Evolutionary conservation across 179 eudicot genomes (phyloP).

Genomic region (Vitellaria paradoxa): DNA sequence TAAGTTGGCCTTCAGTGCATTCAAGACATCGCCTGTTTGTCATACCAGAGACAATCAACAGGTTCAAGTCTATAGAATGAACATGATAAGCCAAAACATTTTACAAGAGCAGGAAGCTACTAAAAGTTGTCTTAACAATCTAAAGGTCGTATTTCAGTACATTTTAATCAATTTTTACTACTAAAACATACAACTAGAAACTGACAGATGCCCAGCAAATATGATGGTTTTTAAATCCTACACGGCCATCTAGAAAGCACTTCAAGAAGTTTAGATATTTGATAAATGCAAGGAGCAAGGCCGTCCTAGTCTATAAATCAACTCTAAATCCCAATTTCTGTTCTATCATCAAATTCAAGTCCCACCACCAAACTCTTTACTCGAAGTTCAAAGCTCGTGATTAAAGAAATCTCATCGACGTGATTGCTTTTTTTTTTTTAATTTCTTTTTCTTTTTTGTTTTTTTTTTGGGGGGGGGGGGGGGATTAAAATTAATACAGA

Average conservation of each 20-base stretch:
- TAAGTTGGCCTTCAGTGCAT: conserved; percentile 33
- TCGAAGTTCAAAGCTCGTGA: no score
- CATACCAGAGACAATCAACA: conserved; percentile 14
- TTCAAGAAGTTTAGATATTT: no score
- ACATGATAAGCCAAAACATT: background rate
- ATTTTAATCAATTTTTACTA: background rate
- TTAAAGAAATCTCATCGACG: no score
- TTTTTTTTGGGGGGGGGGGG: no score
- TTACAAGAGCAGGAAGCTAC: background rate
- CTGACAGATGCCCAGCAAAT: no score
- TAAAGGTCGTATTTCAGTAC: background rate
- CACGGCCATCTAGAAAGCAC: no score
- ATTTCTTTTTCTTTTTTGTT: no score
- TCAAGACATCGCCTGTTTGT: conserved; percentile 47
- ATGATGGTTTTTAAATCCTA: background rate
- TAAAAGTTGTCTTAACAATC: background rate
- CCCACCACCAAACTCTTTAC: no score
- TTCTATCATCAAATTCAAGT: no score
- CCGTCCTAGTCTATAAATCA: background rate
- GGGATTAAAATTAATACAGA: no score
- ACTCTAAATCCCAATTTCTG: background rate
- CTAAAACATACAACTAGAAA: background rate
- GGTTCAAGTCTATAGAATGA: background rate
- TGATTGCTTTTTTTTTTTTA: no score
- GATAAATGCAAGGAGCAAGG: no score